phyloP scores from a whole-genome alignment of 2,329 filamentous ascomycete species.

The Claviceps maximensis region DNA sequence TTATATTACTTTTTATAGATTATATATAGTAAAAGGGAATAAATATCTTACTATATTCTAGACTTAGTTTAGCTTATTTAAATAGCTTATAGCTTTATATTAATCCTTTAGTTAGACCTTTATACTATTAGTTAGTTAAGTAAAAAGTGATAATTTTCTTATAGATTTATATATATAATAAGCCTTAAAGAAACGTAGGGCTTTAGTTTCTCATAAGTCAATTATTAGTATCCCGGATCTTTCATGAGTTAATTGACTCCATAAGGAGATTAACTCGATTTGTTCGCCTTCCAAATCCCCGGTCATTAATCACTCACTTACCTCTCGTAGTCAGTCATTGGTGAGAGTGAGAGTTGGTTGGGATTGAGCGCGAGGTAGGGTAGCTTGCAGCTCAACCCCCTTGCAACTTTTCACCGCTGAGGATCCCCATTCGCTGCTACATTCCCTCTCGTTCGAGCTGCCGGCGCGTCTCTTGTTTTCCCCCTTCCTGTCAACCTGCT shows the following conservation, averaged over 20 bases:
- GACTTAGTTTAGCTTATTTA: too few species aligned
- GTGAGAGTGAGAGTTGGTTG: neutral
- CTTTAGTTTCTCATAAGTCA: neutral
- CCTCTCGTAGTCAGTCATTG: too few species aligned
- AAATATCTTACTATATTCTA: neutral
- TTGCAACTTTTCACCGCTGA: neutral
- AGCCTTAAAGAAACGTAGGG: neutral
- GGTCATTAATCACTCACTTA: neutral
- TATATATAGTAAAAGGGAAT: too few species aligned
- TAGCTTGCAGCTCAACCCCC: slow-evolving; percentile 8
- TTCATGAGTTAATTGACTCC: neutral
- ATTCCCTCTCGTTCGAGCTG: slow-evolving; percentile 6
- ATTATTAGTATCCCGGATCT: neutral
- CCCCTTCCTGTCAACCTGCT: slow-evolving; percentile 6
- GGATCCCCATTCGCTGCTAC: neutral
- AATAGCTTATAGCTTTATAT: too few species aligned
- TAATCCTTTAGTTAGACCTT: too few species aligned
- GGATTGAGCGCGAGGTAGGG: slow-evolving; percentile 6
- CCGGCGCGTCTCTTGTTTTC: slow-evolving; percentile 9
- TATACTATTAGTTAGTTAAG: too few species aligned
- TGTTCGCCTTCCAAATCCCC: too few species aligned
- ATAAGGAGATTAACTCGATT: neutral
- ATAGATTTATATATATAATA: neutral
- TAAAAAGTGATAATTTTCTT: neutral
- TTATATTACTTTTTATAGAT: too few species aligned